Evolutionary conservation across 768 basidiomycete genomes (phyloP), one percentile per base, ranked within the genome.

Genomic region (Pisolithus albus): DNA sequence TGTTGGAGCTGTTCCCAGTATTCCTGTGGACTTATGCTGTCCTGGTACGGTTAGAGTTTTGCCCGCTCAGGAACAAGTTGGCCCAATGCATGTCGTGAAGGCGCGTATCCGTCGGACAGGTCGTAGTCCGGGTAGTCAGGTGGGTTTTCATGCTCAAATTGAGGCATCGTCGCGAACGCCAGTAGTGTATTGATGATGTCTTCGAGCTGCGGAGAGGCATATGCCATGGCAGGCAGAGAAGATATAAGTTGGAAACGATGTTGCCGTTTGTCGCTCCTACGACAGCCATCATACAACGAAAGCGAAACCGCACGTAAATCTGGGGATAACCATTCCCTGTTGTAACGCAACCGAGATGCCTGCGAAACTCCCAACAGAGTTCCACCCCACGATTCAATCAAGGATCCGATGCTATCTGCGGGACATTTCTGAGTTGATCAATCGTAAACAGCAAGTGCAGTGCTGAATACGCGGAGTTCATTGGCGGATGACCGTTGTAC

Each of bases 151-250:
- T 2, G 13, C 21, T 36, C 5, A 46, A 63, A 52, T 2, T 43
- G 42, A 5, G 57, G 18, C 10, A 56, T 44, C 4, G 58, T 45
- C 0, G 55, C 59, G 49, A 72, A 69, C 1, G 74, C 64, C 11
- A 75, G 43, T 2, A 74, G 47, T 1, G 61, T 60, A 0, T 64
- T 59, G 16, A 70, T 54, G 34, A 68, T 58, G 5, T 52, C 50
- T 2, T 30, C 18, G 4, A 41, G 34, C 0, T 52, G 8, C 1
- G 59, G 38, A 1, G 62, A 64, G 3, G 47, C 44, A 54, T 70
- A 73, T 11, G 56, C 61, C 60, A 72, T 61, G 2, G 69, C 60
- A 4, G 69, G 56, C 5, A 73, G 55, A 5, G 63, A 59, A 44
- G 73, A 74, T 10, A 61, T 45, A 9, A 73, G 21, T 16, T 53